Percentiles rank a stretch among this genome's conserved stretches.
Evolutionary conservation across 177 flowering plant species (phyloP).

Genomic region (Vitis hybrid): DNA sequence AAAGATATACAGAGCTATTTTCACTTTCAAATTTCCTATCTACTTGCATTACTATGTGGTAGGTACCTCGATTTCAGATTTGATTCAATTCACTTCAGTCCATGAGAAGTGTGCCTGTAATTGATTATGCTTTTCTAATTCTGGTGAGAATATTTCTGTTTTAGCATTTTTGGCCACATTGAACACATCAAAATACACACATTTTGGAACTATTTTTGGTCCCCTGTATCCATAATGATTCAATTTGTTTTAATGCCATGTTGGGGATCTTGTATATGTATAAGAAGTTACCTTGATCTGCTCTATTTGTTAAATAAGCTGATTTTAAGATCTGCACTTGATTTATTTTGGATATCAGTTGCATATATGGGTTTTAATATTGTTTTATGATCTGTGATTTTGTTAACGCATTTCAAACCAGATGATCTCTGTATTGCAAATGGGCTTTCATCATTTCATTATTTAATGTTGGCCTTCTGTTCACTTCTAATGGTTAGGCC

Average conservation of each 20-base stretch:
- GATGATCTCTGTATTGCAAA: not conserved
- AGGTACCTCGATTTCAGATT: not conserved
- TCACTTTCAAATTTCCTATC: not conserved
- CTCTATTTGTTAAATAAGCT: not conserved
- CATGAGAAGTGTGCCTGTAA: not conserved
- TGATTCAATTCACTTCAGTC: not conserved
- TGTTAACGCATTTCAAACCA: not conserved
- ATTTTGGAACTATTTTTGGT: too few relatives aligned
- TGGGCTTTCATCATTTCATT: not conserved
- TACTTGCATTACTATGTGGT: too few relatives aligned
- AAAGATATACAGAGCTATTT: not conserved
- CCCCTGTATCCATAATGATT: too few relatives aligned
- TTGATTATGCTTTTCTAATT: too few relatives aligned
- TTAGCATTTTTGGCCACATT: too few relatives aligned
- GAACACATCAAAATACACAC: too few relatives aligned
- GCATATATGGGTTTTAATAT: not conserved
- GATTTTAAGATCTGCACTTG: not conserved
- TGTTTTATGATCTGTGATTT: not conserved
- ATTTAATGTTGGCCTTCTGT: not conserved
- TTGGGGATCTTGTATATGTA: too few relatives aligned
- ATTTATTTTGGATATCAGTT: not conserved
- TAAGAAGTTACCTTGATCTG: not conserved
- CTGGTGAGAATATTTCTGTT: too few relatives aligned
- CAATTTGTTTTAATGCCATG: too few relatives aligned
- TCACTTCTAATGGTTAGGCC: not conserved